Evolutionary conservation across 306 rosid species (phyloP).

Genomic region (Quercus wislizeni): DNA sequence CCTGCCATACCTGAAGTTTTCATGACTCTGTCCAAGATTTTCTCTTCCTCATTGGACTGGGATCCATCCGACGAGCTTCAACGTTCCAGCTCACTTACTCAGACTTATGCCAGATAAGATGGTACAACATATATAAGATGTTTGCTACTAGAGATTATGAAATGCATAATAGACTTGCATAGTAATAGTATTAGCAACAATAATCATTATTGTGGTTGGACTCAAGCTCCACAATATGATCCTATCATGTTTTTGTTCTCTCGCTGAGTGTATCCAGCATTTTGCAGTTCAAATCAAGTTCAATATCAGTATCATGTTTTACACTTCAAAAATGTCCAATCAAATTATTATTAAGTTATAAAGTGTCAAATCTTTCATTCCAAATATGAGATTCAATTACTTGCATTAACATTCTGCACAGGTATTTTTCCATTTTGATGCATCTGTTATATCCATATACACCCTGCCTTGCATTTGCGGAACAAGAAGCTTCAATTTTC

Average conservation of each 20-base stretch:
- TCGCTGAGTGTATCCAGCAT: neutral
- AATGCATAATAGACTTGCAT: neutral
- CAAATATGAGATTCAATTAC: neutral
- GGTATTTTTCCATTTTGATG: neutral
- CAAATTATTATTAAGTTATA: neutral
- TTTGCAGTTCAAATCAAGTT: neutral
- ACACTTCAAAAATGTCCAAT: neutral
- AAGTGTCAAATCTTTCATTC: neutral
- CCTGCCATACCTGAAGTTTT: slow-evolving; percentile 51
- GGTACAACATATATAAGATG: neutral
- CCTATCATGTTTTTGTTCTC: neutral
- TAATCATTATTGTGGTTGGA: no score
- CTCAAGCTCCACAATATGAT: no score
- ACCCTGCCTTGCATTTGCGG: no score
- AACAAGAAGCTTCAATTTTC: no score
- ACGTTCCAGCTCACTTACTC: slow-evolving; percentile 39
- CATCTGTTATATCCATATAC: no score
- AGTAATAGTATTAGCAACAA: no score
- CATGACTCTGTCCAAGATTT: slow-evolving; percentile 57
- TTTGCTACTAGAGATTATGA: neutral
- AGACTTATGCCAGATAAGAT: slow-evolving; percentile 29
- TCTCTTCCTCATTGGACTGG: slow-evolving; percentile 59
- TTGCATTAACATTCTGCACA: neutral
- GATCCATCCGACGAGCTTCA: slow-evolving; percentile 62
- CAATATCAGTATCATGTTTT: neutral